Percentiles rank a stretch among this genome's conserved stretches.
phyloP scores from a whole-genome alignment of 2,329 filamentous ascomycete genomes.

The Rasamsonia emersonii region DNA sequence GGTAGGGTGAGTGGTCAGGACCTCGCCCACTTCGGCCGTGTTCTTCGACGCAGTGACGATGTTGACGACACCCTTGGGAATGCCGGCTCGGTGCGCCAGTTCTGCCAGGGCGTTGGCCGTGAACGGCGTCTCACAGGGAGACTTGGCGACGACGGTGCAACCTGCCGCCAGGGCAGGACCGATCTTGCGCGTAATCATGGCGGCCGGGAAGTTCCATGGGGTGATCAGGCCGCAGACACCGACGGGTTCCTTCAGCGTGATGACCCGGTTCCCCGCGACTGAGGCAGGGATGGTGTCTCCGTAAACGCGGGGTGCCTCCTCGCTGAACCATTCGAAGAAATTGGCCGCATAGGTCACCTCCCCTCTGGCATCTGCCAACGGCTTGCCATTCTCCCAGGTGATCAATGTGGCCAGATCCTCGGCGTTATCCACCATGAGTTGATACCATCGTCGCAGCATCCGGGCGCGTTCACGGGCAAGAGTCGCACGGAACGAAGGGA shows the following conservation, averaged over 20 bases:
- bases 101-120: constrained; percentile 82
- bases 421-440: constrained; percentile 56
- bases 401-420: constrained; percentile 59
- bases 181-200: constrained; percentile 45
- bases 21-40: constrained; percentile 67
- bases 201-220: constrained; percentile 56
- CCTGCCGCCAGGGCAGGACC: constrained; percentile 70
- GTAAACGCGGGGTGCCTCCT: constrained; percentile 50
- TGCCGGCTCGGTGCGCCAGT: constrained; percentile 74
- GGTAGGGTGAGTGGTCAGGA: constrained; percentile 65
- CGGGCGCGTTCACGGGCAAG: constrained; percentile 52
- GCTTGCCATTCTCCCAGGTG: constrained; percentile 64
- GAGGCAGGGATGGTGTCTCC: constrained; percentile 55
- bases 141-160: constrained; percentile 88
- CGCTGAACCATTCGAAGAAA: constrained; percentile 57
- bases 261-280: constrained; percentile 51
- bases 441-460: constrained; percentile 59
- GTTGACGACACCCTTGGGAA: constrained; percentile 86
- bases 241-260: constrained; percentile 58
- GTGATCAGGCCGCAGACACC: constrained; percentile 61
- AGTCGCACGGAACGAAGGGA: constrained; percentile 52
- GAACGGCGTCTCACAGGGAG: constrained; percentile 85
- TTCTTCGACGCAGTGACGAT: constrained; percentile 72
- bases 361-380: constrained; percentile 51
- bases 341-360: constrained; percentile 51